These are phyloP conservation scores for barrel medic (Medicago truncatula) DNA, from an alignment of 306 rosid species.

Conservation along the genomic window MtrunA17r5.0-ANR NC_053044.1:47620501-47621000, in stretches of 20 bases:
- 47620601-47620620: not conserved
- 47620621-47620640: conserved; percentile 20
- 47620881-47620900: too few species aligned
- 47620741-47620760: conserved; percentile 21
- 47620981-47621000: too few species aligned
- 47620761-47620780: conserved; percentile 3
- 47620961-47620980: too few species aligned
- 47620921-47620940: too few species aligned
- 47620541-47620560: not conserved
- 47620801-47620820: conserved; percentile 26
- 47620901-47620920: too few species aligned
- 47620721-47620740: conserved; percentile 34
- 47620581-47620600: conserved; percentile 4
- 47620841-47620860: not conserved
- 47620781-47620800: conserved; percentile 3
- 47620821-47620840: conserved; percentile 3
- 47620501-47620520: not conserved
- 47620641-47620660: not conserved
- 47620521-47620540: too few species aligned
- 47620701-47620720: conserved; percentile 29
- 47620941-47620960: too few species aligned
- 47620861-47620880: not conserved
- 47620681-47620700: conserved; percentile 21
- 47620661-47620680: not conserved
- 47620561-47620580: conserved; percentile 10